Conservation (phyloP, 352 stramenopile species). For the Phytopythium kandeliae region DNA sequence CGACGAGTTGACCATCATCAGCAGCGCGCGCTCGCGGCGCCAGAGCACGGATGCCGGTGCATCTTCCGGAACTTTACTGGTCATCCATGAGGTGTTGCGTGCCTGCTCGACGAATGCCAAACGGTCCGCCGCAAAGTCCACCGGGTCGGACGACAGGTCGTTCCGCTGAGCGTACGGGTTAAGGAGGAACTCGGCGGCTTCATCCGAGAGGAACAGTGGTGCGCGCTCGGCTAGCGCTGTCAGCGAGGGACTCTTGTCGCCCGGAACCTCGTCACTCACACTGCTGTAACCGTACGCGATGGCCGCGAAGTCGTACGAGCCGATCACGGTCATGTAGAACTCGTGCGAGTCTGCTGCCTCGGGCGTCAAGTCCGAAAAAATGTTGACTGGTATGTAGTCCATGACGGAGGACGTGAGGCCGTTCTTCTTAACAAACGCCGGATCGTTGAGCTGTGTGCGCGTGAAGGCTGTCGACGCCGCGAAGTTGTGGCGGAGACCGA, state of each 20-base stretch:
- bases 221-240: conserved; percentile 31
- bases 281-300: conserved; percentile 84
- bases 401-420: conserved; percentile 72
- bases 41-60: conserved; percentile 48
- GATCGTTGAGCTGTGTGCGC: conserved; percentile 46
- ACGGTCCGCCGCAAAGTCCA: conserved; percentile 50
- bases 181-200: conserved; percentile 27
- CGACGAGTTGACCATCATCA: conserved; percentile 34
- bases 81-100: conserved; percentile 20
- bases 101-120: conserved; percentile 41
- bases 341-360: conserved; percentile 26
- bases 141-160: conserved; percentile 50
- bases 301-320: conserved; percentile 70
- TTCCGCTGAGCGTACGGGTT: conserved; percentile 54
- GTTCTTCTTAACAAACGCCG: conserved; percentile 36
- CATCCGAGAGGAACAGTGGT: conserved; percentile 64
- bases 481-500: conserved; percentile 87
- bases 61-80: conserved; percentile 42
- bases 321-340: conserved; percentile 70
- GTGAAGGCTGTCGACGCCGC: conserved; percentile 46
- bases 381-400: conserved; percentile 84
- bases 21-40: conserved; percentile 33
- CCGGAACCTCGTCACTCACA: conserved; percentile 36
- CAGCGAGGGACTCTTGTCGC: conserved; percentile 32
- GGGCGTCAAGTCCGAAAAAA: conserved; percentile 62